Evolutionary conservation across 495 filamentous ascomycete genomes (phyloP).

Genomic region (Aspergillus hancockii): DNA sequence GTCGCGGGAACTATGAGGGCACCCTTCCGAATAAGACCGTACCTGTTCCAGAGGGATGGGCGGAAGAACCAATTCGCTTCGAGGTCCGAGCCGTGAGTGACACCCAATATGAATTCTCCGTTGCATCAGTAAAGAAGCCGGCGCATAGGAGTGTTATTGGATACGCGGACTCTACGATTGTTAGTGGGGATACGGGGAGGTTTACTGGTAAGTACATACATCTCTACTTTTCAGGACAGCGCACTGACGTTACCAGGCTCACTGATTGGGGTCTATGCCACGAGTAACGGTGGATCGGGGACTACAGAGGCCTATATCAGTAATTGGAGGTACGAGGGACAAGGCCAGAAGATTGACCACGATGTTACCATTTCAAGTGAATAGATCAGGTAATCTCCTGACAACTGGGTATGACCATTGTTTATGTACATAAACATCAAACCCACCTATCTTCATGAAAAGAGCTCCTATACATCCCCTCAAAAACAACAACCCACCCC

Average conservation of each 20-base stretch:
- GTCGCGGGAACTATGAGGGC: conserved; percentile 14
- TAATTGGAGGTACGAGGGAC: conserved; percentile 19
- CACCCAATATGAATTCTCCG: conserved; percentile 15
- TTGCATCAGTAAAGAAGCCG: neutral
- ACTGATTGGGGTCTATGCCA: conserved; percentile 21
- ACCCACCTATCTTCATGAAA: no score
- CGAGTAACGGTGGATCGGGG: conserved; percentile 7
- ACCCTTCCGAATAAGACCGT: neutral
- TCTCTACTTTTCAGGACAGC: neutral
- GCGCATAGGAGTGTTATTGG: conserved; percentile 9
- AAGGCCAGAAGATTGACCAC: conserved; percentile 21
- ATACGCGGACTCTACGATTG: conserved; percentile 10
- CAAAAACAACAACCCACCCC: no score
- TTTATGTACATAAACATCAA: no score
- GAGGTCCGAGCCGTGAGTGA: conserved; percentile 15
- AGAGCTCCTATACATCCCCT: no score
- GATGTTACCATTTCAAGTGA: conserved; percentile 10
- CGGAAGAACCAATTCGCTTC: conserved; percentile 3
- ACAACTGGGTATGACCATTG: no score
- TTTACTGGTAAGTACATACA: conserved; percentile 19
- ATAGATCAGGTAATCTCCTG: neutral
- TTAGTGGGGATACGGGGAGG: conserved; percentile 19
- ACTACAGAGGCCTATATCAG: conserved; percentile 16
- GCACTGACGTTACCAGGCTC: conserved; percentile 11
- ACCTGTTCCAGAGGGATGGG: conserved; percentile 9